phyloP scores from a whole-genome alignment of 2,329 filamentous ascomycete species.

The Cladophialophora carrionii region DNA sequence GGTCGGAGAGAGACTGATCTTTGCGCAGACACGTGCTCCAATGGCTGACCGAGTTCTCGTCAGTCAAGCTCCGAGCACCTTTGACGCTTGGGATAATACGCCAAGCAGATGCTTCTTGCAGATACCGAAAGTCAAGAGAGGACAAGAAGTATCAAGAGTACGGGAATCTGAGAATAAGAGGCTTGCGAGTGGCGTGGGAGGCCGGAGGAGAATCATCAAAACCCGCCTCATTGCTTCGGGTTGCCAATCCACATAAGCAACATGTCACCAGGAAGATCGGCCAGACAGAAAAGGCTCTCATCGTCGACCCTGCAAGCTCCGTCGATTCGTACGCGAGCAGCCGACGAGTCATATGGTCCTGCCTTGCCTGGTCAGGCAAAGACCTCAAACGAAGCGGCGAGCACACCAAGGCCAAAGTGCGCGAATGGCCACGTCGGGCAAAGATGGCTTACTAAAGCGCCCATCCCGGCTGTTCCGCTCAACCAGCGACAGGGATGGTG shows the following conservation, averaged over 20 bases:
- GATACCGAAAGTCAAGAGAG: constrained; percentile 6
- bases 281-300: constrained; percentile 3
- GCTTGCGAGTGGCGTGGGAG: constrained; percentile 1
- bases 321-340: constrained; percentile 9
- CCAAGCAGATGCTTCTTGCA: constrained; percentile 1
- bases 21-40: background rate
- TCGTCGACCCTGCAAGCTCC: background rate
- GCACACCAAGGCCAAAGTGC: constrained; percentile 3
- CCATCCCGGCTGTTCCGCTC: constrained; percentile 6
- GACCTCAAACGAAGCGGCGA: background rate
- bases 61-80: background rate
- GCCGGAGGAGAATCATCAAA: constrained; percentile 8
- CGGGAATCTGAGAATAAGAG: constrained; percentile 14
- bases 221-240: background rate
- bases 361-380: constrained; percentile 14
- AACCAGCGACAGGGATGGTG: background rate
- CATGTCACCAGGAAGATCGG: constrained; percentile 16
- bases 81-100: background rate
- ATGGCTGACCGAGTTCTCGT: background rate
- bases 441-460: background rate
- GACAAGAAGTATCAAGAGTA: constrained; percentile 5
- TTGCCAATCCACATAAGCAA: constrained; percentile 25
- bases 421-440: constrained; percentile 6
- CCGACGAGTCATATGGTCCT: constrained; percentile 11
- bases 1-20: background rate